Evolutionary conservation across 2,329 filamentous ascomycete species (phyloP).

Genomic region (Alternaria brassicae): DNA sequence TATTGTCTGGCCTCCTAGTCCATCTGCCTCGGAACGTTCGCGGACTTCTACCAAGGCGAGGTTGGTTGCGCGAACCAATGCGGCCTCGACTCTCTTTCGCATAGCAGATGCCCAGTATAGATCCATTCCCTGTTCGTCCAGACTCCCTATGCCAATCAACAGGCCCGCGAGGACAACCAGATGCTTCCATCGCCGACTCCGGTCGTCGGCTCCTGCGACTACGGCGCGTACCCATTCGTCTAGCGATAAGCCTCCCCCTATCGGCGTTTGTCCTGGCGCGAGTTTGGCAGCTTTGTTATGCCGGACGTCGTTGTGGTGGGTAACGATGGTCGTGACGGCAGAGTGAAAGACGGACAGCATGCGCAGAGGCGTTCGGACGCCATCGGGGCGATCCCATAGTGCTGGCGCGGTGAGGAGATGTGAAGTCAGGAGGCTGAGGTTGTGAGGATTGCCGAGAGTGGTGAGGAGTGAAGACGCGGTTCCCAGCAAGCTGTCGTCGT

Average conservation of each 20-base stretch:
- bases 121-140: conserved; percentile 58
- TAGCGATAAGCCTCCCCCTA: conserved; percentile 57
- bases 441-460: conserved; percentile 75
- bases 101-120: conserved; percentile 67
- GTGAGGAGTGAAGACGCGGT: conserved; percentile 73
- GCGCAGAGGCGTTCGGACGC: conserved; percentile 68
- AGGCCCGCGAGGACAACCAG: conserved; percentile 80
- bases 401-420: conserved; percentile 75
- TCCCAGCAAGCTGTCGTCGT: conserved; percentile 59
- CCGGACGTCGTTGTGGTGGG: conserved; percentile 53
- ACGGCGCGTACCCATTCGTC: conserved; percentile 67
- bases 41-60: conserved; percentile 70
- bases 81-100: conserved; percentile 72
- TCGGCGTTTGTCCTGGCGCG: conserved; percentile 40
- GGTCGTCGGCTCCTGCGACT: conserved; percentile 66
- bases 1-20: conserved; percentile 59
- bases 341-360: conserved; percentile 76
- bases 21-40: conserved; percentile 59
- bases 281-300: conserved; percentile 35
- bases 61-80: conserved; percentile 77
- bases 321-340: conserved; percentile 64
- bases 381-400: conserved; percentile 70
- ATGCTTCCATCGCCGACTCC: conserved; percentile 79
- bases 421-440: conserved; percentile 74
- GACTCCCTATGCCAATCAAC: conserved; percentile 71